These are phyloP conservation scores for Multifurca ochricompacta DNA, from an alignment of 768 basidiomycete species.

Conservation along the genomic window DNA sequence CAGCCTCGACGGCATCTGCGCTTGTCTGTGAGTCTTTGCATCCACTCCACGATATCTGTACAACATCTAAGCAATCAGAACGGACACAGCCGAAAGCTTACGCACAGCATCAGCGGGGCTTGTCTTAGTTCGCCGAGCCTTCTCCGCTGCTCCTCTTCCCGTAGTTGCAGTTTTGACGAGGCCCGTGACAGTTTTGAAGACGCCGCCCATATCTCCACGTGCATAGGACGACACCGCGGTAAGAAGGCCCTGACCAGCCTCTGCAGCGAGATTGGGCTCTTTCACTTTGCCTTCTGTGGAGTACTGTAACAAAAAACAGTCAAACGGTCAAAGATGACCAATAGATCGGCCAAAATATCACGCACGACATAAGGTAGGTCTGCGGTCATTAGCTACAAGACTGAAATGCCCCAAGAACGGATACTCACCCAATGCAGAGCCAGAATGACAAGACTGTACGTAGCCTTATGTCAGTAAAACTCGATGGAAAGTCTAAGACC, in stretches of 20 bases:
- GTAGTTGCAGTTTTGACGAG: slow-evolving; percentile 72
- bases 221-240: slow-evolving; percentile 70
- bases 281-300: slow-evolving; percentile 94
- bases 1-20: slow-evolving; percentile 70
- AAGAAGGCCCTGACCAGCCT: slow-evolving; percentile 83
- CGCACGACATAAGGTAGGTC: slow-evolving; percentile 33
- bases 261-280: slow-evolving; percentile 82
- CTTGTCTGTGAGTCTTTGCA: slow-evolving; percentile 83
- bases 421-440: slow-evolving; percentile 35
- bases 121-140: slow-evolving; percentile 47
- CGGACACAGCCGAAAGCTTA: slow-evolving; percentile 18
- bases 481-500: neutral
- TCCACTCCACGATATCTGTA: slow-evolving; percentile 75
- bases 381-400: slow-evolving; percentile 14
- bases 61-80: neutral
- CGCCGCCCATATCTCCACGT: slow-evolving; percentile 71
- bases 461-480: slow-evolving; percentile 8
- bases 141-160: slow-evolving; percentile 51
- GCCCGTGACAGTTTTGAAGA: slow-evolving; percentile 64
- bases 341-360: neutral
- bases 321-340: neutral
- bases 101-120: slow-evolving; percentile 86
- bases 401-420: neutral
- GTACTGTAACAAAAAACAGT: slow-evolving; percentile 48
- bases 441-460: slow-evolving; percentile 41